Evolutionary conservation across 2,329 filamentous ascomycete species (phyloP).

Genomic region (Aspergillus brunneoviolaceus): DNA sequence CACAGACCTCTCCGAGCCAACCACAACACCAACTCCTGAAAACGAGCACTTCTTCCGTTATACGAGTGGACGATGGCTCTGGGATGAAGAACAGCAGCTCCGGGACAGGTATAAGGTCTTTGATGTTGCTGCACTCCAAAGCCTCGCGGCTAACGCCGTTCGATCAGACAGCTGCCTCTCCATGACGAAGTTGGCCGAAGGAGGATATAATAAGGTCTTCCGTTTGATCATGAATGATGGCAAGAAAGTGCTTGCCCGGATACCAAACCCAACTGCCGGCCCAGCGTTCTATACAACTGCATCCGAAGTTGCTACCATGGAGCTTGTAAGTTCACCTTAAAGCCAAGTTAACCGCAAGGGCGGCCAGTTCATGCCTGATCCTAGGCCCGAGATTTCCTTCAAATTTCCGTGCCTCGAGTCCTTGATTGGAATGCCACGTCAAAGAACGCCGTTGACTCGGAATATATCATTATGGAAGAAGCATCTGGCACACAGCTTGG

Average conservation of each 20-base stretch:
- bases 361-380: no score
- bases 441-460: slow-evolving; percentile 24
- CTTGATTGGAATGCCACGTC: slow-evolving; percentile 20
- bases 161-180: slow-evolving; percentile 31
- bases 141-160: slow-evolving; percentile 28
- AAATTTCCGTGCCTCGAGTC: slow-evolving; percentile 19
- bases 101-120: slow-evolving; percentile 35
- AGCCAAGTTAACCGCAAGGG: no score
- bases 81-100: slow-evolving; percentile 37
- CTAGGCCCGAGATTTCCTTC: slow-evolving; percentile 8
- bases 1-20: no score
- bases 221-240: slow-evolving; percentile 25
- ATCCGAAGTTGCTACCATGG: slow-evolving; percentile 26
- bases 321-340: slow-evolving; percentile 19
- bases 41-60: slow-evolving; percentile 27
- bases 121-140: slow-evolving; percentile 36
- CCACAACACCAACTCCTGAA: no score
- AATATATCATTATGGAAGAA: slow-evolving; percentile 35
- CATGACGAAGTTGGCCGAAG: slow-evolving; percentile 40
- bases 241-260: slow-evolving; percentile 19
- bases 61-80: slow-evolving; percentile 37
- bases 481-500: slow-evolving; percentile 26
- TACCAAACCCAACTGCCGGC: slow-evolving; percentile 25
- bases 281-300: slow-evolving; percentile 22
- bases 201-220: slow-evolving; percentile 37